phyloP scores from a whole-genome alignment of 2,329 filamentous ascomycete species.

The Xylariaceae sp. region DNA sequence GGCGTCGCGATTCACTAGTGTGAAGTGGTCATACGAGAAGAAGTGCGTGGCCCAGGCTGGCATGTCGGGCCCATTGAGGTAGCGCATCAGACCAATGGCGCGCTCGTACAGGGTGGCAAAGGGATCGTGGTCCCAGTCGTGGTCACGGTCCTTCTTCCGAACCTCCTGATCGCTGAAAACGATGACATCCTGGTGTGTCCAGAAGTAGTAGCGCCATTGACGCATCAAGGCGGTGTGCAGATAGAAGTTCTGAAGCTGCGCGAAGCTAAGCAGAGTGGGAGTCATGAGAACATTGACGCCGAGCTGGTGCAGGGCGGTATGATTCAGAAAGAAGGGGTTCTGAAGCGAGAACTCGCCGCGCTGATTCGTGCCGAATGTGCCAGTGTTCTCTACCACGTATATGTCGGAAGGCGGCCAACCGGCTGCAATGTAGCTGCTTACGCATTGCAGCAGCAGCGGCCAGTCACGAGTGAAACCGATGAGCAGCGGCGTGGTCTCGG shows the following conservation, averaged over 20 bases:
- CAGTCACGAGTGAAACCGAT: slow-evolving; percentile 52
- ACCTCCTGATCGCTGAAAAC: slow-evolving; percentile 39
- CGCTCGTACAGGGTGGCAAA: slow-evolving; percentile 34
- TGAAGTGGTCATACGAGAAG: slow-evolving; percentile 47
- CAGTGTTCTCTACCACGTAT: slow-evolving; percentile 51
- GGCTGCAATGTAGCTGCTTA: slow-evolving; percentile 49
- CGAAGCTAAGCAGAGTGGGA: slow-evolving; percentile 43
- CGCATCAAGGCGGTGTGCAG: slow-evolving; percentile 38
- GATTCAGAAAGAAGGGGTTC: slow-evolving; percentile 52
- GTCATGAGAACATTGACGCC: slow-evolving; percentile 48
- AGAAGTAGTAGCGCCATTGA: slow-evolving; percentile 43
- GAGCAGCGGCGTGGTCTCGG: slow-evolving; percentile 37
- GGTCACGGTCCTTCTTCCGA: slow-evolving; percentile 33
- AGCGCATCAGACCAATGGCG: slow-evolving; percentile 30
- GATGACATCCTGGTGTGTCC: slow-evolving; percentile 46
- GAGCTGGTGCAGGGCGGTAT: slow-evolving; percentile 41
- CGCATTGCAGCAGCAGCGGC: slow-evolving; percentile 47
- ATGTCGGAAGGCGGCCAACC: slow-evolving; percentile 52
- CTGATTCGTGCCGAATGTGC: slow-evolving; percentile 45
- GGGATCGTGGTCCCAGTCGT: slow-evolving; percentile 33
- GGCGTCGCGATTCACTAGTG: slow-evolving; percentile 42
- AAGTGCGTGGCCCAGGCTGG: slow-evolving; percentile 44
- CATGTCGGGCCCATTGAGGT: slow-evolving; percentile 33
- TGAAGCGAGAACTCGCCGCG: slow-evolving; percentile 40
- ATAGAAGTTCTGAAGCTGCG: slow-evolving; percentile 48